Conservation (phyloP, 1,284 basidiomycete genomes). For the Boletus sp. region DNA sequence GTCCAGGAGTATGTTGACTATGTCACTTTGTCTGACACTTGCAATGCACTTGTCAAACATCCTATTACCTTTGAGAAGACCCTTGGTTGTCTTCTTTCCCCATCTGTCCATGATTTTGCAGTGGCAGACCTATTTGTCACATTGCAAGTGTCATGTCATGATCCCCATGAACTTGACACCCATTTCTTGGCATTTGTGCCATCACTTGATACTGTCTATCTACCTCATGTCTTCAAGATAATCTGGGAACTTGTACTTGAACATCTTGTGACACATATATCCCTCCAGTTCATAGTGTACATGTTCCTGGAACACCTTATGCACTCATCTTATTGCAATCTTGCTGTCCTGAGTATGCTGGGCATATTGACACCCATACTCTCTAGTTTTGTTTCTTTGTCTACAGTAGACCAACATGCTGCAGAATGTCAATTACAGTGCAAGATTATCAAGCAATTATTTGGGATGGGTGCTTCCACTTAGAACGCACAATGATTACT, state of each 20-base stretch:
- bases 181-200: slow-evolving; percentile 40
- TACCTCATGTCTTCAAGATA: slow-evolving; percentile 58
- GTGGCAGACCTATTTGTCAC: slow-evolving; percentile 54
- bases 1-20: slow-evolving; percentile 68
- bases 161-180: slow-evolving; percentile 47
- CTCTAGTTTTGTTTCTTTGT: slow-evolving; percentile 33
- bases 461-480: slow-evolving; percentile 73
- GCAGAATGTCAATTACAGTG: slow-evolving; percentile 56
- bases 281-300: slow-evolving; percentile 55
- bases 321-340: slow-evolving; percentile 64
- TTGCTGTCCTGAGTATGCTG: slow-evolving; percentile 61
- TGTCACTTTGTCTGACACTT: slow-evolving; percentile 58
- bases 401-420: slow-evolving; percentile 14
- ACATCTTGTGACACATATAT: slow-evolving; percentile 30
- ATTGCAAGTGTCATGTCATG: slow-evolving; percentile 40
- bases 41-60: slow-evolving; percentile 54
- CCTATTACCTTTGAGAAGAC: slow-evolving; percentile 52
- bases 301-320: slow-evolving; percentile 67
- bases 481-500: slow-evolving; percentile 63
- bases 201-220: slow-evolving; percentile 49
- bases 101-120: slow-evolving; percentile 66
- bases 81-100: slow-evolving; percentile 63
- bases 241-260: slow-evolving; percentile 53
- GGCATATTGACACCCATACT: slow-evolving; percentile 60
- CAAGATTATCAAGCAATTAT: slow-evolving; percentile 61